Base-by-base conservation (phyloP, 2,329 filamentous ascomycete genomes). In the Boeremia lycopersici region DNA sequence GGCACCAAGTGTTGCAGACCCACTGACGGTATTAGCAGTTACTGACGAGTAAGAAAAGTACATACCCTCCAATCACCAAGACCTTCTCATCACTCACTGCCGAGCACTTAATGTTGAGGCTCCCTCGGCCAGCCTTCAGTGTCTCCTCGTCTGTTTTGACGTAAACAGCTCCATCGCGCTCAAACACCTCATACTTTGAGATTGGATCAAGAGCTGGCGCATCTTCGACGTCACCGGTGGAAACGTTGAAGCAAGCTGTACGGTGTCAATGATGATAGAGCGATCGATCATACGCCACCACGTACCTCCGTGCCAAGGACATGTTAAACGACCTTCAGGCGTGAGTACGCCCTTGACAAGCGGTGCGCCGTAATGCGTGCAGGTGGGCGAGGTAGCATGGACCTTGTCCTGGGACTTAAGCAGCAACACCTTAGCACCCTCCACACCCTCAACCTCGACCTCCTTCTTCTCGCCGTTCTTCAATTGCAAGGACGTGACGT, bases 261-360 rank as follows among this genome's bases (percentile, higher is more conserved):
- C 36, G 7, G 2, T 13, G 42, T 55, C 23, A 30, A 15, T 15
- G 66, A 6, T 38, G 31, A 12, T 6, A 7, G 3, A 2, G 13
- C 12, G 23, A n/a, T 36, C 69, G 59, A 38, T 44, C 13, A 3
- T 11, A n/a, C n/a, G 19, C 19, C 19, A 19, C 10, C 13, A 50
- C 40, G 6, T 56, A 95, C 91, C 91, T 79, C 93, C 93, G 74
- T 98, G 93, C 95, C 95, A 98, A 3, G 93, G 92, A 74, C 95
- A 99, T 6, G 91, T 96, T 59, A 99, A 77, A 45, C 91, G 84
- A 5, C 95, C 95, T 63, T 89, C 87, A 2, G 86, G 85, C 7
- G 90, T 90, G 60, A 99, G 77, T 7, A 98, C 87, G 48, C 95
- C 95, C 64, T 93, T 91, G 48, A 87, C 86, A 61, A 99, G 78